A percentile compares a stretch with the other conserved stretches of the same genome.
Evolutionary conservation across 768 basidiomycete species (phyloP).

Genomic region (Termitomyces sp.): DNA sequence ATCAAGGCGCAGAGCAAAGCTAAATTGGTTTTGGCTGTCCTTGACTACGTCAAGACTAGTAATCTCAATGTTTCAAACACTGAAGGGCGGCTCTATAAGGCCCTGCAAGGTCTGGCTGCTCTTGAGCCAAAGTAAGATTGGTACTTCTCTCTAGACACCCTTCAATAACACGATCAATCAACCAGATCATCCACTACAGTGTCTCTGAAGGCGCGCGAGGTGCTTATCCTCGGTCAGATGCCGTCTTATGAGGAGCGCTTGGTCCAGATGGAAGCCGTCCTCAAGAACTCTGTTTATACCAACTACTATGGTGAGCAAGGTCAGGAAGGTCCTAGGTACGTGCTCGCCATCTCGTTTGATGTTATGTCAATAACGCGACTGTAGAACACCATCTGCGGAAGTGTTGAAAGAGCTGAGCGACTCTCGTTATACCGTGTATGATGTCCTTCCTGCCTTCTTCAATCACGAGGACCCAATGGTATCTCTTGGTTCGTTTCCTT

Average conservation of each 20-base stretch:
- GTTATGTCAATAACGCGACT: slow-evolving; percentile 12
- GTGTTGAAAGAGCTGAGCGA: slow-evolving; percentile 91
- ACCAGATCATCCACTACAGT: slow-evolving; percentile 84
- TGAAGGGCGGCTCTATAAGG: slow-evolving; percentile 70
- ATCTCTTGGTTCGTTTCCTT: slow-evolving; percentile 55
- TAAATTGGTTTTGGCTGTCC: slow-evolving; percentile 77
- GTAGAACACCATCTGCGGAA: slow-evolving; percentile 78
- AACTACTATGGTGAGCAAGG: slow-evolving; percentile 88
- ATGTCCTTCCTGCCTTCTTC: slow-evolving; percentile 96
- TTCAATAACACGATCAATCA: background rate
- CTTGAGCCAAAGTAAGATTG: slow-evolving; percentile 87
- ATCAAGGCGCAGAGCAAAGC: slow-evolving; percentile 93
- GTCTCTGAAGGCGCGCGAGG: slow-evolving; percentile 93
- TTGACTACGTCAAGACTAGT: slow-evolving; percentile 86
- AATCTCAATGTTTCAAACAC: slow-evolving; percentile 69
- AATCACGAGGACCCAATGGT: slow-evolving; percentile 80
- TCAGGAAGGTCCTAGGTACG: slow-evolving; percentile 47
- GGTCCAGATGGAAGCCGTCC: slow-evolving; percentile 89
- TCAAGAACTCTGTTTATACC: slow-evolving; percentile 82
- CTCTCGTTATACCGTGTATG: slow-evolving; percentile 94
- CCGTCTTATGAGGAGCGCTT: slow-evolving; percentile 95
- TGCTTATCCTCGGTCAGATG: slow-evolving; percentile 92
- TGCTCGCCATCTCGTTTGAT: background rate
- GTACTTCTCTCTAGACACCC: background rate
- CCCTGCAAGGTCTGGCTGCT: slow-evolving; percentile 75